Conservation (phyloP, 225 moss, liverwort and hornwort genomes). For the Pseudisothecium myosuroides region DNA sequence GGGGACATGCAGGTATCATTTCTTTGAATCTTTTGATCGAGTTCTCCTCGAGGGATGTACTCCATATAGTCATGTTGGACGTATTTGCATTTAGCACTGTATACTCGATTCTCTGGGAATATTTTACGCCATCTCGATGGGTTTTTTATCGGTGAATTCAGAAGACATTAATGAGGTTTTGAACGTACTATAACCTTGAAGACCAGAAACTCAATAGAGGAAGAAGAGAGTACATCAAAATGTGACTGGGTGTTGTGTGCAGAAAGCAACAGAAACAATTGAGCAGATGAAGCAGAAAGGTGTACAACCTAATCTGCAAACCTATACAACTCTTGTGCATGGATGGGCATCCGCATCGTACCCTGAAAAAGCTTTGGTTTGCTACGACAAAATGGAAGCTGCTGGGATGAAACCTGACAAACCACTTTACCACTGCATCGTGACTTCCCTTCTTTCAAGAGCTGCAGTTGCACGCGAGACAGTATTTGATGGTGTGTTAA, state of each 20-base stretch:
- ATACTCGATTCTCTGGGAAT: not conserved
- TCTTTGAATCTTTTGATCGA: not conserved
- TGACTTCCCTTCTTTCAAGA: slow-evolving; percentile 75
- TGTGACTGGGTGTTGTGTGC: not conserved
- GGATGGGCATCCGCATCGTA: slow-evolving; percentile 82
- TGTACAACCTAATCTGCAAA: slow-evolving; percentile 60
- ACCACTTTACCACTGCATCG: slow-evolving; percentile 64
- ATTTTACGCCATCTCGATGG: not conserved
- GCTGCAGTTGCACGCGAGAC: slow-evolving; percentile 70
- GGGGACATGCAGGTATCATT: slow-evolving; percentile 65
- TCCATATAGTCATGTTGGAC: not conserved
- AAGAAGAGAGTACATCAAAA: not conserved
- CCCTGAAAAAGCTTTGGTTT: slow-evolving; percentile 71
- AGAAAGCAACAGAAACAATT: slow-evolving; percentile 63
- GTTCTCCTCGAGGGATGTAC: not conserved
- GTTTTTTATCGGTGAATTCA: not conserved
- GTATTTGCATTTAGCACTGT: not conserved
- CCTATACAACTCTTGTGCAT: slow-evolving; percentile 63
- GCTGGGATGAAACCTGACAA: slow-evolving; percentile 57
- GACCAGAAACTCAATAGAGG: not conserved
- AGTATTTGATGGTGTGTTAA: slow-evolving; percentile 48
- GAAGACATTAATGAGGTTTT: not conserved
- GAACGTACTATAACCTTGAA: not conserved
- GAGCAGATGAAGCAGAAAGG: slow-evolving; percentile 70
- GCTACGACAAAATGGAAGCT: slow-evolving; percentile 65